Evolutionary conservation across 768 basidiomycete genomes (phyloP).

Genomic region (Tricholoma bakamatsutake): DNA sequence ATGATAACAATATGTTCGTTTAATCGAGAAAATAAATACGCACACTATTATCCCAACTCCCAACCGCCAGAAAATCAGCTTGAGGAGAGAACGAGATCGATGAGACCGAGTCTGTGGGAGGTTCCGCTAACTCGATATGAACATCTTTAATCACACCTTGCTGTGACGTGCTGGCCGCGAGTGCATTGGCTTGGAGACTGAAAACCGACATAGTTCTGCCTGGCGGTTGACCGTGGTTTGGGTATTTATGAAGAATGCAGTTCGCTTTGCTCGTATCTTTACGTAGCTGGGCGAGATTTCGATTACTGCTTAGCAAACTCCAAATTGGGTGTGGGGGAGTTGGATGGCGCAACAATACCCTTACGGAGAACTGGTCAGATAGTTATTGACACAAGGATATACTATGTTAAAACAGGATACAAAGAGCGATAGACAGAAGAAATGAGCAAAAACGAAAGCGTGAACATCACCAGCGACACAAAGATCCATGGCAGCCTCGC

Average conservation of each 20-base stretch:
- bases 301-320: not conserved
- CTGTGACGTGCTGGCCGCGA: not conserved
- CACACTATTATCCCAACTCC: constrained; percentile 91
- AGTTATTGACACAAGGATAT: not conserved
- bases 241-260: not conserved
- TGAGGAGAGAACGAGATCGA: constrained; percentile 75
- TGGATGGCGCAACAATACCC: not conserved
- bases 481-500: not conserved
- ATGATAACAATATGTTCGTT: constrained; percentile 2
- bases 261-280: not conserved
- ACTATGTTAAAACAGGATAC: not conserved
- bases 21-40: constrained; percentile 14
- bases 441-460: not conserved
- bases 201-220: not conserved
- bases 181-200: not conserved
- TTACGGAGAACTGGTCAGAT: not conserved
- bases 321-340: not conserved
- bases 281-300: not conserved
- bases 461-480: not conserved
- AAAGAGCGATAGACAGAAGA: not conserved
- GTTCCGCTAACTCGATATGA: constrained; percentile 68
- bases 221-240: not conserved
- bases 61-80: constrained; percentile 85
- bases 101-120: constrained; percentile 83
- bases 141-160: not conserved